Conservation (phyloP, 192 early-diverging fungal genomes). For the Chytriomyces sp. region DNA sequence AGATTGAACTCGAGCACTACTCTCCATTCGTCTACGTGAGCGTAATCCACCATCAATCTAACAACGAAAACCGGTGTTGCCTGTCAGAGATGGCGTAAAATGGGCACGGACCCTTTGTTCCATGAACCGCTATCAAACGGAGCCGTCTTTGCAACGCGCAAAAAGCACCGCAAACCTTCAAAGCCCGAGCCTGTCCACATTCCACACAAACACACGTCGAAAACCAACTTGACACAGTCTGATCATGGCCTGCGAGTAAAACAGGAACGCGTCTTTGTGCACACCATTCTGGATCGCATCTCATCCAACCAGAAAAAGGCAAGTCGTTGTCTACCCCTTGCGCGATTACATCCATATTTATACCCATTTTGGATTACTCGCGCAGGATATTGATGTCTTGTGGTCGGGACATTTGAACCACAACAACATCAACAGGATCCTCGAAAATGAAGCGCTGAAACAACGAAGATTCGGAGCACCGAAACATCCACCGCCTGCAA, state of each 20-base stretch:
- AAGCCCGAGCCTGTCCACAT: slow-evolving; percentile 9
- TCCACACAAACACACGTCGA: slow-evolving; percentile 26
- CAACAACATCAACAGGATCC: slow-evolving; percentile 40
- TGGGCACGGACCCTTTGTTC: slow-evolving; percentile 18
- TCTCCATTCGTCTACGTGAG: background rate
- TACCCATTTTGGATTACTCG: background rate
- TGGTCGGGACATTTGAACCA: slow-evolving; percentile 50
- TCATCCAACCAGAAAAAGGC: slow-evolving; percentile 32
- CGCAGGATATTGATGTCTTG: slow-evolving; percentile 38
- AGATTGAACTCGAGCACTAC: background rate
- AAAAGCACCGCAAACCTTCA: background rate
- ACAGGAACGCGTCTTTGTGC: slow-evolving; percentile 30
- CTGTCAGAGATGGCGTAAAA: slow-evolving; percentile 32
- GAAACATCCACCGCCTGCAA: background rate
- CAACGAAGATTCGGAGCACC: slow-evolving; percentile 23
- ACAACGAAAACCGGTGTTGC: background rate
- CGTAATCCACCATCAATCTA: background rate
- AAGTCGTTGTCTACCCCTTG: background rate
- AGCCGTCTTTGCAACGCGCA: slow-evolving; percentile 3
- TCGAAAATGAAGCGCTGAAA: slow-evolving; percentile 13
- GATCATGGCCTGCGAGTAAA: slow-evolving; percentile 10
- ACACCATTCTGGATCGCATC: slow-evolving; percentile 29
- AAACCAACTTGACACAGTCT: background rate
- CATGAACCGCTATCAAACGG: slow-evolving; percentile 14
- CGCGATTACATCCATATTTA: background rate